Evolutionary conservation across 1,284 basidiomycete species (phyloP).

Genomic region (Polyporus tsugae): DNA sequence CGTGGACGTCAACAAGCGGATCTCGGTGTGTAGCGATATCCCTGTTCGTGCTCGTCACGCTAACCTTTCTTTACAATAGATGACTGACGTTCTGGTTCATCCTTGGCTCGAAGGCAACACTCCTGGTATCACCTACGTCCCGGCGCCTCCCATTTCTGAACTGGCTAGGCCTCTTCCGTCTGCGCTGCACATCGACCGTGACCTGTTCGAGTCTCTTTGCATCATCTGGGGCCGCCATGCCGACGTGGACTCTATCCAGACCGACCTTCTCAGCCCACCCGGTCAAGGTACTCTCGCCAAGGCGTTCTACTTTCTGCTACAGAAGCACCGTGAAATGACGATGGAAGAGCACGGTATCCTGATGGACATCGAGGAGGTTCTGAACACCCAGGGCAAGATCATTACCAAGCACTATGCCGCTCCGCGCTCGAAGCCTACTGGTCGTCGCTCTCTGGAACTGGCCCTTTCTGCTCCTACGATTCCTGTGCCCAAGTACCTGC

Average conservation of each 20-base stretch:
- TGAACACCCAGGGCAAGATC: constrained; percentile 46
- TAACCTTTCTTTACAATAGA: constrained; percentile 55
- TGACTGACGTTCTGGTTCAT: constrained; percentile 87
- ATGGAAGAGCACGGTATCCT: constrained; percentile 69
- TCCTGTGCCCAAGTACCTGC: constrained; percentile 30
- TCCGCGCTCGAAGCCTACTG: constrained; percentile 42
- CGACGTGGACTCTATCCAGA: constrained; percentile 61
- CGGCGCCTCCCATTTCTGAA: constrained; percentile 72
- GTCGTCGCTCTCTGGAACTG: constrained; percentile 28
- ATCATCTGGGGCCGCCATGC: constrained; percentile 87
- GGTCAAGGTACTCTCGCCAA: constrained; percentile 85
- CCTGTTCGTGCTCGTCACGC: constrained; percentile 16
- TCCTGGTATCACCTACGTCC: constrained; percentile 61
- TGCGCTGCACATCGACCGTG: constrained; percentile 81
- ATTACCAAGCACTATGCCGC: constrained; percentile 56
- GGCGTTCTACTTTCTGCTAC: constrained; percentile 91
- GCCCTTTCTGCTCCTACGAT: constrained; percentile 17
- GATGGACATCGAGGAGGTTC: constrained; percentile 48
- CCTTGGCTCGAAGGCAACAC: constrained; percentile 77
- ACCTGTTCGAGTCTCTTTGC: constrained; percentile 88
- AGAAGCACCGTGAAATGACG: constrained; percentile 81
- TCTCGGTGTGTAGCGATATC: constrained; percentile 44
- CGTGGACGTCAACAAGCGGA: constrained; percentile 88
- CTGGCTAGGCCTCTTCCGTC: constrained; percentile 74
- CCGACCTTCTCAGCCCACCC: constrained; percentile 69